Conservation (phyloP, 768 basidiomycete genomes). For the Boletus vinaceobasis region DNA sequence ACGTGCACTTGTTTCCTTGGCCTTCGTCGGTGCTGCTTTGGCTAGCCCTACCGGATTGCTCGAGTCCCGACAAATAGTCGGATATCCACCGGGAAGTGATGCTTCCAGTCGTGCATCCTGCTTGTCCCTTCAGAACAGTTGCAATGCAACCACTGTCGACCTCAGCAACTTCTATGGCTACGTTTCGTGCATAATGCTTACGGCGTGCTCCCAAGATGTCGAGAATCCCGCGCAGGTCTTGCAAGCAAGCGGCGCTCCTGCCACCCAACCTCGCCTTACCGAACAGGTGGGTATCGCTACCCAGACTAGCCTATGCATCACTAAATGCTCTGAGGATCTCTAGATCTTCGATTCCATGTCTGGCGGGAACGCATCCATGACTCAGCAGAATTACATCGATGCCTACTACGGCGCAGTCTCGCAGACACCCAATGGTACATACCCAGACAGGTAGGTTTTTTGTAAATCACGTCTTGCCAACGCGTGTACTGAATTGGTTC, state of each 20-base stretch:
- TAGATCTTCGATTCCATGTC: constrained; percentile 20
- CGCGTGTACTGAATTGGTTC: neutral
- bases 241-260: constrained; percentile 5
- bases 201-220: constrained; percentile 4
- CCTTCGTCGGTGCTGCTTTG: constrained; percentile 1
- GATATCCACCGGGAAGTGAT: constrained; percentile 1
- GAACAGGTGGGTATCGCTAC: constrained; percentile 7
- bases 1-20: neutral
- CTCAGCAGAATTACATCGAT: constrained; percentile 23
- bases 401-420: constrained; percentile 20
- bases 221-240: constrained; percentile 10
- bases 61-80: constrained; percentile 11
- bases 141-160: constrained; percentile 18
- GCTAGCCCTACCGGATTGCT: constrained; percentile 1
- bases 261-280: constrained; percentile 15
- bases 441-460: constrained; percentile 13
- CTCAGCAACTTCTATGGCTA: constrained; percentile 18
- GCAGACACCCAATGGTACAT: constrained; percentile 14
- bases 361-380: constrained; percentile 18
- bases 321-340: neutral
- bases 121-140: constrained; percentile 16
- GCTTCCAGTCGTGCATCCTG: constrained; percentile 4
- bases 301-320: neutral
- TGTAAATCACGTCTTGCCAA: neutral
- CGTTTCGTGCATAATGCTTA: constrained; percentile 20